A percentile compares a stretch with the other conserved stretches of the same genome.
Evolutionary conservation across 768 basidiomycete genomes (phyloP).

Genomic region (Pholiota molesta): DNA sequence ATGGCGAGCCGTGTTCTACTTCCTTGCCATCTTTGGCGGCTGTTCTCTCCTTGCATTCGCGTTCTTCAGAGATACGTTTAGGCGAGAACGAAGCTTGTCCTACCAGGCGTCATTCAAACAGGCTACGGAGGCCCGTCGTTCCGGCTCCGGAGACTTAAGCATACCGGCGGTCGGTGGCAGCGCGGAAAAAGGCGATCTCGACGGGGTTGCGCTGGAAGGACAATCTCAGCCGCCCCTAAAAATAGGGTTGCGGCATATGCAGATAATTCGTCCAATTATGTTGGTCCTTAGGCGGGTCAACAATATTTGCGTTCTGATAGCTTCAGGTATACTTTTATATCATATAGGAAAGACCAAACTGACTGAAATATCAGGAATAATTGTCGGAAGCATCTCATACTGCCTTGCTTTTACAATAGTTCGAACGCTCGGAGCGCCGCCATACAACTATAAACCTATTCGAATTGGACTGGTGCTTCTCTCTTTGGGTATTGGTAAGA

Average conservation of each 20-base stretch:
- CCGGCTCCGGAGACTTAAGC: not conserved
- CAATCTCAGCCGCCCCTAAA: conserved; percentile 32
- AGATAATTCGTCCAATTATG: conserved; percentile 63
- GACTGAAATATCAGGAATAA: not conserved
- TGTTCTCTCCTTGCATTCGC: conserved; percentile 55
- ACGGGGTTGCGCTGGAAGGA: not conserved
- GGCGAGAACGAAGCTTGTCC: conserved; percentile 73
- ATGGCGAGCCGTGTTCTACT: conserved; percentile 84
- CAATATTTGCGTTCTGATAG: conserved; percentile 73
- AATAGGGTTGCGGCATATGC: conserved; percentile 68
- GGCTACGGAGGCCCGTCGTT: conserved; percentile 40
- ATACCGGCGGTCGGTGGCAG: not conserved
- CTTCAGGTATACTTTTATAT: conserved; percentile 40
- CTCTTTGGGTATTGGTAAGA: conserved; percentile 50
- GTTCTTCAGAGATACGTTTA: conserved; percentile 79
- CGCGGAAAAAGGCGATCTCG: not conserved
- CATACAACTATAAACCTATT: conserved; percentile 67
- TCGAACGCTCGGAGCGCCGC: conserved; percentile 4
- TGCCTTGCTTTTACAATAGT: conserved; percentile 10
- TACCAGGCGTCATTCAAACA: conserved; percentile 49
- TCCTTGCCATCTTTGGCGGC: conserved; percentile 65
- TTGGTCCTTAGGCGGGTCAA: conserved; percentile 61
- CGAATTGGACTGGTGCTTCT: conserved; percentile 74
- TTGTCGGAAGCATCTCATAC: conserved; percentile 7
- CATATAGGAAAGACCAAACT: not conserved